These are phyloP conservation scores for Biscutella laevigata DNA, from an alignment of 441 rosid species.

Conservation along the genomic window DNA sequence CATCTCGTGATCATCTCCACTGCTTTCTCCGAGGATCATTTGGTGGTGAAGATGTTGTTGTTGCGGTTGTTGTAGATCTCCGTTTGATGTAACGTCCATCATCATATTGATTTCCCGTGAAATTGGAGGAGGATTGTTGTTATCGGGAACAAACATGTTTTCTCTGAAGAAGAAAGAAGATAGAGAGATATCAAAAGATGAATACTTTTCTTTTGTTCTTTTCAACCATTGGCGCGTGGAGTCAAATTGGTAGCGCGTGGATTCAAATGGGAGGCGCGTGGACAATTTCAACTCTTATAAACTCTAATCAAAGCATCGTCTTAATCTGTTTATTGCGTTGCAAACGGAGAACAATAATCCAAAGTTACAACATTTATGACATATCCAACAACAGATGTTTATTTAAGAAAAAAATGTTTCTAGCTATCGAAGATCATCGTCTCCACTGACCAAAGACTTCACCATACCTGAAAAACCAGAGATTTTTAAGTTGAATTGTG, in stretches of 20 bases:
- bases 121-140: slow-evolving; percentile 20
- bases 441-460: not conserved
- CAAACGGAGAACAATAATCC: not conserved
- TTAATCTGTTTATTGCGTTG: not conserved
- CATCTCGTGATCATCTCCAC: slow-evolving; percentile 67
- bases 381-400: too few species aligned
- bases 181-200: not conserved
- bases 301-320: not conserved
- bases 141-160: slow-evolving; percentile 27
- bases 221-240: slow-evolving; percentile 17
- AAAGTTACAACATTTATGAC: not conserved
- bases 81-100: slow-evolving; percentile 52
- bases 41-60: slow-evolving; percentile 38
- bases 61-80: slow-evolving; percentile 39
- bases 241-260: too few species aligned
- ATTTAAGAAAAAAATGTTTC: not conserved
- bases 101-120: slow-evolving; percentile 66
- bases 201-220: not conserved
- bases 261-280: too few species aligned
- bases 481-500: too few species aligned
- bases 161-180: not conserved
- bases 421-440: not conserved
- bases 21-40: slow-evolving; percentile 68
- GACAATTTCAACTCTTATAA: not conserved
- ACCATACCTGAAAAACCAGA: slow-evolving; percentile 3